Percentiles rank a stretch among this genome's conserved stretches.
phyloP scores from a whole-genome alignment of 495 filamentous ascomycete genomes.

The Trichoderma asperelloides region DNA sequence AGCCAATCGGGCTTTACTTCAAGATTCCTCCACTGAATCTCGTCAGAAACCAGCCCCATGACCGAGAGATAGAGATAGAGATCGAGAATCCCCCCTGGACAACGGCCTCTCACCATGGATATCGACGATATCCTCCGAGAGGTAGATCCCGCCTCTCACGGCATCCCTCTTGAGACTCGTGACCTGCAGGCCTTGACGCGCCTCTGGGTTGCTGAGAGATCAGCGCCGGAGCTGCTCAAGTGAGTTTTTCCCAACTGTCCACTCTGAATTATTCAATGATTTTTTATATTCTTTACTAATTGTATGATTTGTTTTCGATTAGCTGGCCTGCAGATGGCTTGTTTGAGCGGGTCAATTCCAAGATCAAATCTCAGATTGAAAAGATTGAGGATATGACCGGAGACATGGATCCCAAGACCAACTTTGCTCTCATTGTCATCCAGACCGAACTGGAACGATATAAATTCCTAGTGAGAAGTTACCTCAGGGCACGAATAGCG shows the following conservation, averaged over 20 bases:
- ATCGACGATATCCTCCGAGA: conserved; percentile 84
- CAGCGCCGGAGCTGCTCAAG: conserved; percentile 68
- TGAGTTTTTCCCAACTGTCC: conserved; percentile 25
- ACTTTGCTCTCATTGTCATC: conserved; percentile 86
- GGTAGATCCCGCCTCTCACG: conserved; percentile 53
- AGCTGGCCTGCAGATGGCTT: conserved; percentile 43
- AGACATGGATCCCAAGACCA: conserved; percentile 74
- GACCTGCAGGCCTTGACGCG: conserved; percentile 87
- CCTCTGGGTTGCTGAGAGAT: conserved; percentile 86
- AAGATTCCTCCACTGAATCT: neutral
- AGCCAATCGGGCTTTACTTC: neutral
- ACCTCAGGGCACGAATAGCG: conserved; percentile 72
- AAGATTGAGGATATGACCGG: conserved; percentile 68
- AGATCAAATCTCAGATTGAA: conserved; percentile 61
- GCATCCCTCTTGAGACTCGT: conserved; percentile 49
- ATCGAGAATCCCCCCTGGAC: neutral
- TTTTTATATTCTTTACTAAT: conserved; percentile 12
- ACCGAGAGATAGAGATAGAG: neutral
- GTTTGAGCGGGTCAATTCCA: conserved; percentile 65
- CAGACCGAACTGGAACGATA: conserved; percentile 93
- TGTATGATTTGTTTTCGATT: neutral
- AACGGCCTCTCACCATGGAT: conserved; percentile 47
- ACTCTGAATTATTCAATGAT: neutral
- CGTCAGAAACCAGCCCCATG: neutral
- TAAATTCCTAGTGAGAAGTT: conserved; percentile 82